Evolutionary conservation across 768 basidiomycete genomes (phyloP).

Genomic region (Tubosaeta sp.): DNA sequence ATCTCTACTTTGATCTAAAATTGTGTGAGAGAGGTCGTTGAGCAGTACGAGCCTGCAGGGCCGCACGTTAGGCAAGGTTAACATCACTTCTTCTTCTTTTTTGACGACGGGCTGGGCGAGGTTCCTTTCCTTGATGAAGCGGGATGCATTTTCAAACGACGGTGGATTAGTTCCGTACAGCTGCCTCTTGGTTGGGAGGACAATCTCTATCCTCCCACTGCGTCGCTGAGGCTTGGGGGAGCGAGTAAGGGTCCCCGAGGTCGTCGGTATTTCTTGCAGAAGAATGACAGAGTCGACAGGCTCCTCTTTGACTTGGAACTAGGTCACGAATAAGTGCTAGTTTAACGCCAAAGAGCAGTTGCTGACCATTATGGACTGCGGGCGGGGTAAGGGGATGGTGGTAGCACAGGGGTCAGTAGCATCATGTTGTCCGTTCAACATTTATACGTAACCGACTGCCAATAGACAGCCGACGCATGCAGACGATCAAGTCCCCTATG

Average conservation of each 20-base stretch:
- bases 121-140: constrained; percentile 1
- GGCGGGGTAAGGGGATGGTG: not conserved
- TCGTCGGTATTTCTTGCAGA: not conserved
- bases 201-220: not conserved
- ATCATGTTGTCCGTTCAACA: not conserved
- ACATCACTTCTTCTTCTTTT: constrained; percentile 9
- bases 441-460: not conserved
- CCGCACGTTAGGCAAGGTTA: not conserved
- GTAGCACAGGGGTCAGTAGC: not conserved
- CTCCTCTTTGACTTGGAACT: constrained; percentile 11
- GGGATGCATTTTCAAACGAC: constrained; percentile 4
- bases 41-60: not conserved
- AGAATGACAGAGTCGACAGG: constrained; percentile 1
- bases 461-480: not conserved
- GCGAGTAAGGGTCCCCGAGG: not conserved
- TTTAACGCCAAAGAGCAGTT: not conserved
- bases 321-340: not conserved
- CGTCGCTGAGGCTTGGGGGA: not conserved
- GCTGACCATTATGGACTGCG: not conserved
- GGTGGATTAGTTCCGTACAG: not conserved
- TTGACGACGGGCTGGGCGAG: not conserved
- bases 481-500: constrained; percentile 51
- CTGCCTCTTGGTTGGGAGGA: constrained; percentile 9
- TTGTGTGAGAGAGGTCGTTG: not conserved
- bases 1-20: constrained; percentile 10